These are phyloP conservation scores for Myochromella boudieri DNA, from an alignment of 768 basidiomycete genomes.

Conservation along the genomic window DNA sequence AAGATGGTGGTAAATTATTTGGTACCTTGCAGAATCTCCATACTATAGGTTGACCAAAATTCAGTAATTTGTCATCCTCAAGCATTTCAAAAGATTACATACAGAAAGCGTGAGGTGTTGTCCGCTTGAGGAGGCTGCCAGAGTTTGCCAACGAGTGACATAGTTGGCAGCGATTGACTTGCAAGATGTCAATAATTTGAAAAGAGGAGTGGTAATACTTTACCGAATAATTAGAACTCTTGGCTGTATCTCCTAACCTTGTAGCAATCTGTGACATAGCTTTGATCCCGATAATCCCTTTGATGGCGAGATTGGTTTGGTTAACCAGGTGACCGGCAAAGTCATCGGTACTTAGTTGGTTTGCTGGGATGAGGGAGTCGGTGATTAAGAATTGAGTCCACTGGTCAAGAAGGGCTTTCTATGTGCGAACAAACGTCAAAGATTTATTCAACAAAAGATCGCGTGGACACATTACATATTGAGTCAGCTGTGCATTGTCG, in stretches of 20 bases:
- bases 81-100: no score
- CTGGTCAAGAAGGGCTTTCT: slow-evolving; percentile 51
- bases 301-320: slow-evolving; percentile 71
- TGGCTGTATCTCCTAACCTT: slow-evolving; percentile 37
- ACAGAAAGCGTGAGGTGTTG: slow-evolving; percentile 56
- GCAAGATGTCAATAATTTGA: background rate
- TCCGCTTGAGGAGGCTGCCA: slow-evolving; percentile 49
- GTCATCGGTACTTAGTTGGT: slow-evolving; percentile 58
- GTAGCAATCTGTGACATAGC: slow-evolving; percentile 59
- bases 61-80: no score
- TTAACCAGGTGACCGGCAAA: slow-evolving; percentile 53
- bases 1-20: background rate
- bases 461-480: slow-evolving; percentile 26
- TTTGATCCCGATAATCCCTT: slow-evolving; percentile 66
- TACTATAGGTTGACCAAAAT: no score
- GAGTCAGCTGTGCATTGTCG: slow-evolving; percentile 41
- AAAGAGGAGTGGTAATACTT: slow-evolving; percentile 4
- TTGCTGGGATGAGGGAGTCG: slow-evolving; percentile 50
- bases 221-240: slow-evolving; percentile 42
- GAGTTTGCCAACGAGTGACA: slow-evolving; percentile 51
- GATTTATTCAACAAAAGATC: slow-evolving; percentile 25
- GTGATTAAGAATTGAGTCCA: slow-evolving; percentile 64
- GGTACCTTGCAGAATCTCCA: slow-evolving; percentile 48
- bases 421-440: background rate
- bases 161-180: slow-evolving; percentile 55